Percentiles rank a stretch among this genome's conserved stretches.
phyloP scores from a whole-genome alignment of 345 rosid genomes.

The Reutealis trisperma region DNA sequence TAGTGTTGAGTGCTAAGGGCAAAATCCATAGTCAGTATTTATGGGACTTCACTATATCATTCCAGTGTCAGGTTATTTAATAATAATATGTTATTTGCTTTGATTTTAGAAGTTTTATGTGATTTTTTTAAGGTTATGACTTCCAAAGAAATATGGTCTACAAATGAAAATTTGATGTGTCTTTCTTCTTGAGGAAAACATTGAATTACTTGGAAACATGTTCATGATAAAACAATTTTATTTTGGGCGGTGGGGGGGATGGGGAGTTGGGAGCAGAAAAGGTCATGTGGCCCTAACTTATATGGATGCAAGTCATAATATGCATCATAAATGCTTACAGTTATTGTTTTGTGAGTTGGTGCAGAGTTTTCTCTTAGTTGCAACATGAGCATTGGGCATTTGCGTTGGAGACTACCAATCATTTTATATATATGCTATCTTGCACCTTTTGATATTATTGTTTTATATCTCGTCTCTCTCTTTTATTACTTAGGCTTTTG shows the following conservation, averaged over 20 bases:
- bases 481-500: not conserved
- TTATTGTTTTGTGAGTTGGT: not conserved
- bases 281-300: no score
- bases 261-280: no score
- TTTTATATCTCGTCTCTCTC: not conserved
- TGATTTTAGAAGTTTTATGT: not conserved
- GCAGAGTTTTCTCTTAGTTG: no score
- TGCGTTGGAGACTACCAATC: not conserved
- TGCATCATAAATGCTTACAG: no score
- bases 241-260: not conserved
- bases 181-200: not conserved
- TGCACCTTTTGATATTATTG: not conserved
- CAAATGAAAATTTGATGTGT: no score
- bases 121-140: no score
- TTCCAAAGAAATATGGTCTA: no score
- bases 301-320: no score
- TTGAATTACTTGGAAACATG: not conserved
- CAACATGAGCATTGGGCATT: not conserved
- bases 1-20: not conserved
- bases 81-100: not conserved
- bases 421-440: not conserved
- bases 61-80: no score
- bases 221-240: not conserved
- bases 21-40: no score
- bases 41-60: no score